Conservation (phyloP, 208 protist genomes). For the Leishmania lainsoni region DNA sequence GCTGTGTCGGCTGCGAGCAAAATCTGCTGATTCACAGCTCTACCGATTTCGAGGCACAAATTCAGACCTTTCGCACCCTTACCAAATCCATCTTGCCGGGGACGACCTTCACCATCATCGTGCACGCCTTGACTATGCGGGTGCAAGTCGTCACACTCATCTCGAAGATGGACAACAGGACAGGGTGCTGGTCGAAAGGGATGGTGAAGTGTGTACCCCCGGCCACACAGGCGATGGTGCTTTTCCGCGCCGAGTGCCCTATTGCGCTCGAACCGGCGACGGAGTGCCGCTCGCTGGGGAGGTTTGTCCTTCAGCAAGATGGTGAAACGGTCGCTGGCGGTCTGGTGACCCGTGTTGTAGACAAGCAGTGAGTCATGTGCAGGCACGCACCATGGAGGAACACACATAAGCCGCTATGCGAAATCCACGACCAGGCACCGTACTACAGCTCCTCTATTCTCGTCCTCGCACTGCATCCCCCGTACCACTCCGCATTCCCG, state of each 20-base stretch:
- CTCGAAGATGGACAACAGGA: conserved; percentile 63
- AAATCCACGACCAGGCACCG: background rate
- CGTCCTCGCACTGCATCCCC: background rate
- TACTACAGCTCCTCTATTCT: background rate
- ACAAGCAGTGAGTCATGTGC: background rate
- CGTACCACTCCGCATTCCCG: background rate
- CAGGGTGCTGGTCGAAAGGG: conserved; percentile 74
- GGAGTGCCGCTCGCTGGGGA: conserved; percentile 72
- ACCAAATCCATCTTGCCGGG: conserved; percentile 72
- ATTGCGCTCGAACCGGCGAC: conserved; percentile 72
- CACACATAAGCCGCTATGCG: background rate
- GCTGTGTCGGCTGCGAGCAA: conserved; percentile 67
- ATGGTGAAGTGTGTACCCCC: conserved; percentile 89
- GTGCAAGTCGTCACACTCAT: conserved; percentile 73
- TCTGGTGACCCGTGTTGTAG: conserved; percentile 63
- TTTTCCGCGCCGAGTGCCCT: conserved; percentile 56
- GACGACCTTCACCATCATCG: conserved; percentile 63
- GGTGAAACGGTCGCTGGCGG: conserved; percentile 80
- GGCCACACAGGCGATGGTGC: conserved; percentile 64
- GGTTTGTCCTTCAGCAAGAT: conserved; percentile 85
- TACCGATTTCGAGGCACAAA: conserved; percentile 78
- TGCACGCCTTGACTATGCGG: conserved; percentile 70
- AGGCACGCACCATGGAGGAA: background rate
- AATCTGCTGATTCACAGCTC: conserved; percentile 32
- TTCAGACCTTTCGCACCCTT: conserved; percentile 79